A percentile compares a stretch with the other conserved stretches of the same genome.
Evolutionary conservation across 441 rosid species (phyloP).

Genomic region (Erodium texanum): DNA sequence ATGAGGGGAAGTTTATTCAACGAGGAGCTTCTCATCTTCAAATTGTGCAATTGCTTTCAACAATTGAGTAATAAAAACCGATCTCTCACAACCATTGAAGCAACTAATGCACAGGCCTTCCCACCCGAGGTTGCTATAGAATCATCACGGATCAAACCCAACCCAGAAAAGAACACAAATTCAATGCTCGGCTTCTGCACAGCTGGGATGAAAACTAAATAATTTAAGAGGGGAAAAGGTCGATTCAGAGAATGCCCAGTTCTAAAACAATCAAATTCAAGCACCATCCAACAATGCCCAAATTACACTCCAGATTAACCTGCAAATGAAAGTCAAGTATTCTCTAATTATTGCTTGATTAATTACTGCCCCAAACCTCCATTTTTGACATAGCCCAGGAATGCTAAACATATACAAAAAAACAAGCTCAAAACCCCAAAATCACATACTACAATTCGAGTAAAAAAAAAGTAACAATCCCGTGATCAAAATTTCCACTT

Average conservation of each 20-base stretch:
- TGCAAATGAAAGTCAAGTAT: neutral
- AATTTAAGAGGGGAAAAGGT: neutral
- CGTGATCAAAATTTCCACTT: neutral
- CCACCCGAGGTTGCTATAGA: conserved; percentile 1
- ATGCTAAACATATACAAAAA: neutral
- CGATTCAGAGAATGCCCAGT: neutral
- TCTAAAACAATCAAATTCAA: neutral
- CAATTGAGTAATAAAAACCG: neutral
- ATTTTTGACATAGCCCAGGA: neutral
- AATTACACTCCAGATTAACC: neutral
- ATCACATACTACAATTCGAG: neutral
- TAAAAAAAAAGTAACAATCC: neutral
- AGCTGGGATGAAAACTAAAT: neutral
- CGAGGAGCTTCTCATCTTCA: conserved; percentile 90
- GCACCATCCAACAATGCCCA: neutral
- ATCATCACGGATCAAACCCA: conserved; percentile 1
- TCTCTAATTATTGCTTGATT: neutral
- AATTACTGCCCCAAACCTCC: neutral
- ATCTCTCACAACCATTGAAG: conserved; percentile 9
- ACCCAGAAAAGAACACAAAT: neutral
- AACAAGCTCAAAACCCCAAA: neutral
- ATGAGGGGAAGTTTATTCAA: conserved; percentile 40
- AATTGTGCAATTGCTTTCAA: conserved; percentile 10
- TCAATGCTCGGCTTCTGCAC: neutral
- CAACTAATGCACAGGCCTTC: conserved; percentile 15